Base-by-base conservation (phyloP, 345 rosid species). In the Cardamine chenopodiifolia region DNA sequence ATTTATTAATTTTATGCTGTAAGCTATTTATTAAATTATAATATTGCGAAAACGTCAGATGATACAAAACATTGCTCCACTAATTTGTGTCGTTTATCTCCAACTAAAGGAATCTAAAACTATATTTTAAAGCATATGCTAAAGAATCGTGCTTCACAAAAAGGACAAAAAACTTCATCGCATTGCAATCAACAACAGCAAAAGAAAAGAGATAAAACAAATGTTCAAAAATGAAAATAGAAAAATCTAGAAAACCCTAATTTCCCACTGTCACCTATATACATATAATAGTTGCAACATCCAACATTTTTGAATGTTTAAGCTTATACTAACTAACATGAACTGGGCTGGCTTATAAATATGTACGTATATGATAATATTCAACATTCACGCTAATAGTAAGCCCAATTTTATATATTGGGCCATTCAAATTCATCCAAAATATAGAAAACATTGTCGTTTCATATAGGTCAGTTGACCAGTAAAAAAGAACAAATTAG, bases 61-160 rank as follows among this genome's bases (percentile, higher is more conserved):
- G 18, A 34, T 47, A 66, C 66, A 35, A 57, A 58, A 66, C 25
- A 66, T 13, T 47, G 5, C 61, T 66, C 72, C 67, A 57, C 52
- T 57, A 28, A 14, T 4, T 49, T 67, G 59, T 75, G 78, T 75
- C 68, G 28, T 59, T 75, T 37, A 13, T 29, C 22, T 37, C 22
- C 42, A 28, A 26, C 26, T 13, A 23, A 58, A 47, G 23, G 58
- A 58, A 66, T 66, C 34, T 18, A 25, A 74, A 58, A 49, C 20
- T 55, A 55, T 65, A 22, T 32, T 73, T 57, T 35, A 49, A 75
- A 67, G 28, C 55, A 66, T 67, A 54, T 42, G 56, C 55, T 73
- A 26, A 62, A 39, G 4, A 14, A 12, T 53, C 19, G 13, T 28
- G 4, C 31, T 62, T 37, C 37, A 7, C 28, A 8, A 23, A 44